phyloP scores from a whole-genome alignment of 371 early-diverging fungal genomes.

The Mortierella sp. region DNA sequence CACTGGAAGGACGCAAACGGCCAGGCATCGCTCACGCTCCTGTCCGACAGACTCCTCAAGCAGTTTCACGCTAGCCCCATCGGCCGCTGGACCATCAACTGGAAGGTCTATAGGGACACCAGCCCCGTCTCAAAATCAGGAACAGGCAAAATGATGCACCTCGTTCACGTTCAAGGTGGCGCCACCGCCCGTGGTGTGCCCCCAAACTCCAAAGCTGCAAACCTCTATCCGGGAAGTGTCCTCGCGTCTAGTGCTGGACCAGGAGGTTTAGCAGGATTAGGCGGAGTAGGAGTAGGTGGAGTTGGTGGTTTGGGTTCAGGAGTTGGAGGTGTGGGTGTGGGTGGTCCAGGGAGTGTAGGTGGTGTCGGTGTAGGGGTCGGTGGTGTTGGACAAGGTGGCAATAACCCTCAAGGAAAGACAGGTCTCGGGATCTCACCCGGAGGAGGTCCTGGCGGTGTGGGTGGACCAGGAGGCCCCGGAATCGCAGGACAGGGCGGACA shows the following conservation, averaged over 20 bases:
- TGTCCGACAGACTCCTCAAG: slow-evolving; percentile 51
- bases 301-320: too few species aligned
- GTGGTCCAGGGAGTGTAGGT: slow-evolving; percentile 15
- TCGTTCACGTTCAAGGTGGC: slow-evolving; percentile 55
- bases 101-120: slow-evolving; percentile 55
- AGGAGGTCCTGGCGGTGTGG: slow-evolving; percentile 7
- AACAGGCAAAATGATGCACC: slow-evolving; percentile 55
- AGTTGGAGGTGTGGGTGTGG: slow-evolving; percentile 4
- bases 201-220: slow-evolving; percentile 35
- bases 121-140: slow-evolving; percentile 55
- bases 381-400: slow-evolving; percentile 10
- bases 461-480: slow-evolving; percentile 22
- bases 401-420: slow-evolving; percentile 11
- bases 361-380: slow-evolving; percentile 5
- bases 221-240: slow-evolving; percentile 10
- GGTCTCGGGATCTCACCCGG: slow-evolving; percentile 19
- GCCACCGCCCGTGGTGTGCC: slow-evolving; percentile 43
- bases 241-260: not conserved
- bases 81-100: slow-evolving; percentile 57
- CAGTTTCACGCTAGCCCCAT: slow-evolving; percentile 54
- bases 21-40: slow-evolving; percentile 54
- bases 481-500: slow-evolving; percentile 16
- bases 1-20: slow-evolving; percentile 57
- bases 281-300: slow-evolving; percentile 3
- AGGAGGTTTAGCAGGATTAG: too few species aligned